Evolutionary conservation across 1,284 basidiomycete genomes (phyloP), one percentile per base, ranked within the genome.

Genomic region (Mycosarcoma maydis): DNA sequence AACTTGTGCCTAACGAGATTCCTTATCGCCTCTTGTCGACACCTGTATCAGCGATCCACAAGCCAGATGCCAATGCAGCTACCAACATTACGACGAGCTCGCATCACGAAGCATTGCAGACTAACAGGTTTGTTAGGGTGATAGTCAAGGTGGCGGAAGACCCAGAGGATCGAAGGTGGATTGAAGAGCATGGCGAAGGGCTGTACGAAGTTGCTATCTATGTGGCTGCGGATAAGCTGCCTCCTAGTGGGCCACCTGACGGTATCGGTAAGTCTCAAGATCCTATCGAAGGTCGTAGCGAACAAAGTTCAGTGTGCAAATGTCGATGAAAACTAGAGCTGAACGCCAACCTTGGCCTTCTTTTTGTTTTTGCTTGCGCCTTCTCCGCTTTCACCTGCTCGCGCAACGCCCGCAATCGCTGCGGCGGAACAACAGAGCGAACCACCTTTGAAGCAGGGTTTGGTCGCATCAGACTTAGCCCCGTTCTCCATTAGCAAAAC

Each of bases 131-230:
- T 26, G 61, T 72, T 17, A 23, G 50, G n/a, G 53, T 75, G 5
- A 36, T 50, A 1, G 40, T 73, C 23, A 65, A 62, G 27, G 60
- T 59, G 3, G 69, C 72, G 3, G 65, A 74, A 32, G 70, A 72
- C 51, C 60, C 59, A 3, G 53, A 58, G 13, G 72, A 76, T 19
- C 16, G 30, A 3, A 24, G 43, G 16, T 75, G 70, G 69, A 41
- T 76, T 24, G 27, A 60, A n/a, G 30, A 48, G 13, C 54, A 72
- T 27, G 74, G 74, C 3, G 60, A 69, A 22, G 72, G 72, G 0
- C 32, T 75, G 17, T 75, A 62, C 32, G 73, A 75, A 39, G 67
- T 75, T 10, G 68, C 57, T 4, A 33, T 75, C 16, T 61, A 53
- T 27, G 68, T 72, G n/a, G 57, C 68, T 3, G 68, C 68, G 9